A percentile compares a stretch with the other conserved stretches of the same genome.
Conservation (phyloP, 1,284 basidiomycete genomes). For the Cutaneotrichosporon sp. region DNA sequence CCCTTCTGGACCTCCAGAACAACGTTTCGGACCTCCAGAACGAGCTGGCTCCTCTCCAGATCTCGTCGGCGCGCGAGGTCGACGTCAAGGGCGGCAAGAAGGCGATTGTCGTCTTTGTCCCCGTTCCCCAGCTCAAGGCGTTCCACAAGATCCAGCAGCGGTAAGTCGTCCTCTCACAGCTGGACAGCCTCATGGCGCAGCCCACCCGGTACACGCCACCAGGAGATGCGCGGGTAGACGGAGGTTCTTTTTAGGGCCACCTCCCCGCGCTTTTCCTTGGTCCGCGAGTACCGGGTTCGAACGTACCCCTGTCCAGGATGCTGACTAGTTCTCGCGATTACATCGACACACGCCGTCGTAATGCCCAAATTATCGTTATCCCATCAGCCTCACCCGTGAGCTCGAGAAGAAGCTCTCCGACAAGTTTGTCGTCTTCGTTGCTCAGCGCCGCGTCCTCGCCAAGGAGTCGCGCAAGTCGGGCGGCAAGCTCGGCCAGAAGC, state of each 20-base stretch:
- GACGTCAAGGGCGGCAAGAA: slow-evolving; percentile 99
- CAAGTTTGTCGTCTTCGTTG: slow-evolving; percentile 97
- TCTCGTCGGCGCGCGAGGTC: slow-evolving; percentile 96
- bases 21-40: slow-evolving; percentile 97
- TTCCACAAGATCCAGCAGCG: slow-evolving; percentile 98
- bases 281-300: slow-evolving; percentile 21
- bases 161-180: slow-evolving; percentile 59
- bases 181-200: slow-evolving; percentile 5
- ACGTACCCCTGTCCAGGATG: slow-evolving; percentile 7
- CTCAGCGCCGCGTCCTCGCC: slow-evolving; percentile 96
- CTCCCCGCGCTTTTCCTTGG: slow-evolving; percentile 42
- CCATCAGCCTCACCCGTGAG: slow-evolving; percentile 85
- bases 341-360: slow-evolving; percentile 20
- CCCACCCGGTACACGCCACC: slow-evolving; percentile 15
- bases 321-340: slow-evolving; percentile 25
- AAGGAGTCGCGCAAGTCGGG: slow-evolving; percentile 93
- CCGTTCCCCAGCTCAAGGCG: slow-evolving; percentile 95
- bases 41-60: slow-evolving; percentile 93
- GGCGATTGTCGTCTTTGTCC: slow-evolving; percentile 98
- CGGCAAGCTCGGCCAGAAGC: slow-evolving; percentile 77
- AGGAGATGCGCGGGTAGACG: slow-evolving; percentile 45
- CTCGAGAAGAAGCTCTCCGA: slow-evolving; percentile 97
- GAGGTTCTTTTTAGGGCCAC: slow-evolving; percentile 54
- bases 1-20: slow-evolving; percentile 95
- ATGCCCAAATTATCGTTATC: slow-evolving; percentile 20